A percentile compares a stretch with the other conserved stretches of the same genome.
phyloP scores from a whole-genome alignment of 2,329 filamentous ascomycete species.

The Aschersonia sp. region DNA sequence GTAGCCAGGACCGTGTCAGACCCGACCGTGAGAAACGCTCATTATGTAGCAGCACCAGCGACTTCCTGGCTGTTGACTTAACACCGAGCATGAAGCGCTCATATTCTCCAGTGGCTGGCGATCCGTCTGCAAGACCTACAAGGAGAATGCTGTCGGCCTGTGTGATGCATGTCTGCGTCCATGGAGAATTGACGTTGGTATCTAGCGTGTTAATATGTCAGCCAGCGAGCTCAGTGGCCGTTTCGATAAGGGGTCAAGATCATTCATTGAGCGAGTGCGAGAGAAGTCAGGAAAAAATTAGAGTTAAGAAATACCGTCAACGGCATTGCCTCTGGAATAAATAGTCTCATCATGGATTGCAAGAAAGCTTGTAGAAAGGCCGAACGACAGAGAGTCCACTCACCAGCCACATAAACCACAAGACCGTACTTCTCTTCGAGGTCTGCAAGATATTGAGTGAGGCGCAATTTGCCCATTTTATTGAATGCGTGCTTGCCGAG shows the following conservation, averaged over 20 bases:
- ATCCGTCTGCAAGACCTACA: slow-evolving; percentile 80
- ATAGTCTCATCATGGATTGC: slow-evolving; percentile 31
- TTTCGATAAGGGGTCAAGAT: too few relatives aligned
- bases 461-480: slow-evolving; percentile 89
- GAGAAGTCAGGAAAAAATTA: slow-evolving; percentile 51
- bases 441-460: slow-evolving; percentile 91
- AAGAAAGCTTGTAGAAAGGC: too few relatives aligned
- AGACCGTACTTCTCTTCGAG: slow-evolving; percentile 94
- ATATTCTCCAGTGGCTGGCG: slow-evolving; percentile 85
- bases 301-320: slow-evolving; percentile 44
- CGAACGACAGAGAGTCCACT: slow-evolving; percentile 3
- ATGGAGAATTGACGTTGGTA: slow-evolving; percentile 91
- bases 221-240: slow-evolving; percentile 5
- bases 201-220: slow-evolving; percentile 36
- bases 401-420: slow-evolving; percentile 81
- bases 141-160: slow-evolving; percentile 94
- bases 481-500: slow-evolving; percentile 93
- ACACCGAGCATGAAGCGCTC: slow-evolving; percentile 92
- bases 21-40: slow-evolving; percentile 80
- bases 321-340: slow-evolving; percentile 33
- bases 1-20: slow-evolving; percentile 75
- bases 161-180: slow-evolving; percentile 95
- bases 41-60: slow-evolving; percentile 75
- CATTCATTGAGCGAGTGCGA: too few relatives aligned
- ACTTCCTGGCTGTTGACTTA: slow-evolving; percentile 91